A percentile compares a stretch with the other conserved stretches of the same genome.
Evolutionary conservation across 305 asterid species (phyloP).

Genomic region (Ajuga reptans): DNA sequence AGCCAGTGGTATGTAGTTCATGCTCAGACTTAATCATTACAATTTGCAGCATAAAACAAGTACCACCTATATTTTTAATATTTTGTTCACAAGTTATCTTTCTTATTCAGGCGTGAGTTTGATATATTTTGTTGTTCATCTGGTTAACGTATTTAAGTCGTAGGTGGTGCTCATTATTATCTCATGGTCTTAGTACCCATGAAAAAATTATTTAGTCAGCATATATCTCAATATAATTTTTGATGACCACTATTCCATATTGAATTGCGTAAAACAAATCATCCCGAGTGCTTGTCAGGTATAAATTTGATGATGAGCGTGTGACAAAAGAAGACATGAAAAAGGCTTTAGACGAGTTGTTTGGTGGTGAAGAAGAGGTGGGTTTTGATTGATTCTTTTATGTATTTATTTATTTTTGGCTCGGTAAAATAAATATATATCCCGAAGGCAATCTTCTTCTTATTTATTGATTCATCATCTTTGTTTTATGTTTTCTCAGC

Average conservation of each 20-base stretch:
- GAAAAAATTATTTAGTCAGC: not conserved
- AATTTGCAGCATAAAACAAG: not conserved
- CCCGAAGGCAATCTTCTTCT: slow-evolving; percentile 12
- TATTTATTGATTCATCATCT: slow-evolving; percentile 14
- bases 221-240: not conserved
- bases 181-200: not conserved
- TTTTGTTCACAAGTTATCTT: not conserved
- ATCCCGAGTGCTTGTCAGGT: slow-evolving; percentile 35
- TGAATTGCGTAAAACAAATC: slow-evolving; percentile 16
- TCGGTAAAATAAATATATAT: not conserved
- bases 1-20: slow-evolving; percentile 42
- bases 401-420: not conserved
- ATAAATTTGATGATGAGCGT: slow-evolving; percentile 55
- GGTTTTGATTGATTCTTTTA: slow-evolving; percentile 12
- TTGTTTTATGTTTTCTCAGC: slow-evolving; percentile 22
- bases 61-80: not conserved
- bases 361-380: slow-evolving; percentile 58
- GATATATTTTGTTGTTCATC: slow-evolving; percentile 10
- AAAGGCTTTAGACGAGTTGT: slow-evolving; percentile 50
- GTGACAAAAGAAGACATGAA: slow-evolving; percentile 56
- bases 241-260: not conserved
- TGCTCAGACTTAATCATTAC: slow-evolving; percentile 9
- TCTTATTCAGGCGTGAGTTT: not conserved
- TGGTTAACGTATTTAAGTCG: not conserved
- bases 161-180: not conserved